These are phyloP conservation scores for Emmonsiellopsis sp. DNA, from an alignment of 2,329 filamentous ascomycete species.

Conservation along the genomic window DNA sequence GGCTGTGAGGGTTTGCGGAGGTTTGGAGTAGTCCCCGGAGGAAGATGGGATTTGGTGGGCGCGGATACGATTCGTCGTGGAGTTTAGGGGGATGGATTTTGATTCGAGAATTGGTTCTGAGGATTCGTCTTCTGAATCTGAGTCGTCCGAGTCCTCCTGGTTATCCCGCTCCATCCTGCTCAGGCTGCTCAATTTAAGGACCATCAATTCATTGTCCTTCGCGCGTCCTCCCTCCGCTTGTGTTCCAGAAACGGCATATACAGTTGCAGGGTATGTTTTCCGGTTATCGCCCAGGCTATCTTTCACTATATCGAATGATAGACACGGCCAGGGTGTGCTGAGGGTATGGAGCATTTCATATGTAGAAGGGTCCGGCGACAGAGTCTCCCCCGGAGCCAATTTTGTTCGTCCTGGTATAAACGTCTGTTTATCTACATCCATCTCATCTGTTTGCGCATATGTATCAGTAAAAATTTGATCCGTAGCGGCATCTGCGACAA, in stretches of 20 bases:
- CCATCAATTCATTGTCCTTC: slow-evolving; percentile 86
- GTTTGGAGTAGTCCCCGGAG: slow-evolving; percentile 52
- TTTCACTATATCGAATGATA: slow-evolving; percentile 86
- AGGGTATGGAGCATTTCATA: slow-evolving; percentile 97
- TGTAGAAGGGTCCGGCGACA: slow-evolving; percentile 83
- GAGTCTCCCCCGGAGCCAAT: slow-evolving; percentile 79
- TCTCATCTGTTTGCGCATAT: slow-evolving; percentile 50
- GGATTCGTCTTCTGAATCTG: slow-evolving; percentile 49
- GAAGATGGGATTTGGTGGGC: slow-evolving; percentile 67
- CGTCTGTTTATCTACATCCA: slow-evolving; percentile 88
- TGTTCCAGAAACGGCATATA: slow-evolving; percentile 90
- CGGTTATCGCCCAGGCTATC: slow-evolving; percentile 82
- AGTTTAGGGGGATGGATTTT: slow-evolving; percentile 73
- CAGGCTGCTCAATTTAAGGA: slow-evolving; percentile 91
- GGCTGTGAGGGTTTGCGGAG: slow-evolving; percentile 76
- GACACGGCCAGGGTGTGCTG: slow-evolving; percentile 90
- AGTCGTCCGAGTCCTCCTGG: slow-evolving; percentile 49
- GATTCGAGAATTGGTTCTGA: slow-evolving; percentile 89
- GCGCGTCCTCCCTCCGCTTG: slow-evolving; percentile 69
- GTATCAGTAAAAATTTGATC: slow-evolving; percentile 10
- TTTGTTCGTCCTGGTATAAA: slow-evolving; percentile 94
- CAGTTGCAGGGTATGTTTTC: slow-evolving; percentile 86
- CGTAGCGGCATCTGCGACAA: not conserved
- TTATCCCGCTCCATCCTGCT: slow-evolving; percentile 71
- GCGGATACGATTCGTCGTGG: slow-evolving; percentile 90